Evolutionary conservation across 1,139 yeast genomes (phyloP).

Genomic region (Magnusiomyces tetraspermus): DNA sequence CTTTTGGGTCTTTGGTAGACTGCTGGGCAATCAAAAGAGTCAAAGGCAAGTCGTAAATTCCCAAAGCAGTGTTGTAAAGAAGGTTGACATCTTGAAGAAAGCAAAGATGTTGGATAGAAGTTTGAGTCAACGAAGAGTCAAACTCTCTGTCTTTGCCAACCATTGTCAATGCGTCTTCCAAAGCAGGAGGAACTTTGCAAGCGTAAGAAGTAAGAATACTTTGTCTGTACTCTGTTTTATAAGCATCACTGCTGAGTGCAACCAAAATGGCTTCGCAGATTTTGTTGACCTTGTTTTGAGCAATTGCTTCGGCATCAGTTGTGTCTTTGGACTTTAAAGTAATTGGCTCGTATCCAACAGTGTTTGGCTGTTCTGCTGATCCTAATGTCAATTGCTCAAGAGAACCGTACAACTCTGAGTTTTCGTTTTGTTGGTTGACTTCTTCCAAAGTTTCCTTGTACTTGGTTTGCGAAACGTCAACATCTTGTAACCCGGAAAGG

Average conservation of each 20-base stretch:
- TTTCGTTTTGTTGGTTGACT: slow-evolving; percentile 1
- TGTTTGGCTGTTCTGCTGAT: not conserved
- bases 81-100: slow-evolving; percentile 84
- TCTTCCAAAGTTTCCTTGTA: slow-evolving; percentile 56
- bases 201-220: slow-evolving; percentile 86
- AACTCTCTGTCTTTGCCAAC: slow-evolving; percentile 39
- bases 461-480: slow-evolving; percentile 75
- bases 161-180: slow-evolving; percentile 59
- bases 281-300: slow-evolving; percentile 52
- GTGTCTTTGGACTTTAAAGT: not conserved
- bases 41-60: slow-evolving; percentile 72
- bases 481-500: slow-evolving; percentile 76
- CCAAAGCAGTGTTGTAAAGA: slow-evolving; percentile 69
- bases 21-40: slow-evolving; percentile 85
- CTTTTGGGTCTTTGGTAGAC: slow-evolving; percentile 96
- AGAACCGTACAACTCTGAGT: not conserved
- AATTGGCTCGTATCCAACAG: not conserved
- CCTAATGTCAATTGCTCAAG: not conserved
- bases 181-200: slow-evolving; percentile 80
- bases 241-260: slow-evolving; percentile 44
- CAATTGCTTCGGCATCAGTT: not conserved
- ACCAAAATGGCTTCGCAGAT: slow-evolving; percentile 64
- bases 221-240: slow-evolving; percentile 55
- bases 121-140: slow-evolving; percentile 35
- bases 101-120: slow-evolving; percentile 70